These are phyloP conservation scores for Nematocida minor DNA, from an alignment of 371 early-diverging fungal genomes.

Conservation along the genomic window DNA sequence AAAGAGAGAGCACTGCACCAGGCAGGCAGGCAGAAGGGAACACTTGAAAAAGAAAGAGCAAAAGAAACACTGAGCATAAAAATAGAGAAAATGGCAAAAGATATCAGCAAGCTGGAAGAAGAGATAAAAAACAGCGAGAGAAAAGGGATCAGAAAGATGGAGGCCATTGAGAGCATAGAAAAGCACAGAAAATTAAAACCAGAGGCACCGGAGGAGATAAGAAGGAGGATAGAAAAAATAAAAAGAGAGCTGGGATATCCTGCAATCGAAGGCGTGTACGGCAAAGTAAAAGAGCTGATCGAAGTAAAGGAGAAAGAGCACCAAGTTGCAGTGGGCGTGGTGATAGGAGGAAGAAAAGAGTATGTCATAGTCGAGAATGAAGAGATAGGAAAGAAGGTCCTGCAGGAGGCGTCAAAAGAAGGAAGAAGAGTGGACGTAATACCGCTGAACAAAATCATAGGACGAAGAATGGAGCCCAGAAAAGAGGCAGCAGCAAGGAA, in stretches of 20 bases:
- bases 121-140: slow-evolving; percentile 11
- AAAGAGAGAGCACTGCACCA: slow-evolving; percentile 50
- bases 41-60: slow-evolving; percentile 7
- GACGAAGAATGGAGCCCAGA: background rate
- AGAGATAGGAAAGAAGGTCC: slow-evolving; percentile 69
- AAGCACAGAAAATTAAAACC: background rate
- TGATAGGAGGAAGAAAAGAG: slow-evolving; percentile 58
- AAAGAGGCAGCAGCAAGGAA: slow-evolving; percentile 66
- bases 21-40: slow-evolving; percentile 1
- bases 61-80: background rate
- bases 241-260: slow-evolving; percentile 59
- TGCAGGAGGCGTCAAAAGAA: slow-evolving; percentile 65
- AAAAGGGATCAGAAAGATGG: slow-evolving; percentile 15
- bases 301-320: slow-evolving; percentile 62
- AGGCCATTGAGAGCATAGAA: background rate
- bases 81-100: background rate
- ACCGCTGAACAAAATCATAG: slow-evolving; percentile 84
- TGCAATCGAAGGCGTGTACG: slow-evolving; percentile 65
- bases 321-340: slow-evolving; percentile 64
- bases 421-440: slow-evolving; percentile 82
- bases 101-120: background rate
- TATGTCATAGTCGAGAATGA: slow-evolving; percentile 80
- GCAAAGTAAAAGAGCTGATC: slow-evolving; percentile 63
- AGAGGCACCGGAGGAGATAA: background rate
- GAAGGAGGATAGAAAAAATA: slow-evolving; percentile 35